Evolutionary conservation across 75 land plant genomes (phyloP).

Genomic region (Picea sitchensis): DNA sequence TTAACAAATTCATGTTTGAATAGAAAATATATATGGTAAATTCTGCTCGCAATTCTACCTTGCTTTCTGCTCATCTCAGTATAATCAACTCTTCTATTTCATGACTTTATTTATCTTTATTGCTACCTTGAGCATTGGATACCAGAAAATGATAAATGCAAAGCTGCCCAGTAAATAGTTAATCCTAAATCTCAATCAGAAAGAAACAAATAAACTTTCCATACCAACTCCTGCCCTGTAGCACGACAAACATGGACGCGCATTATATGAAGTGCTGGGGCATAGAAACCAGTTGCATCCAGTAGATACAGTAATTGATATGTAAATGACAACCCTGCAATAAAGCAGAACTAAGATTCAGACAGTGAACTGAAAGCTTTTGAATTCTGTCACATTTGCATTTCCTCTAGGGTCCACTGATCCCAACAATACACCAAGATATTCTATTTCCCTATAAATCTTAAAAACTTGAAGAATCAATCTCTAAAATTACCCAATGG

Average conservation of each 20-base stretch:
- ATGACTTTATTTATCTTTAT: neutral
- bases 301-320: constrained; percentile 94
- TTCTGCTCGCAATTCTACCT: neutral
- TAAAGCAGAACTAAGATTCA: neutral
- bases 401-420: neutral
- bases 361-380: neutral
- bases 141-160: neutral
- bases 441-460: neutral
- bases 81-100: too few relatives aligned
- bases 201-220: neutral
- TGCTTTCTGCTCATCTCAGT: too few relatives aligned
- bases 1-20: neutral
- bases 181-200: neutral
- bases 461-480: too few relatives aligned
- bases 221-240: constrained; percentile 99
- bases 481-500: too few relatives aligned
- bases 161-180: neutral
- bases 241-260: constrained; percentile 93
- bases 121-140: neutral
- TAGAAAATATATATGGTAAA: neutral
- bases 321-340: constrained; percentile 82
- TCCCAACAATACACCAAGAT: neutral
- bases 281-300: constrained; percentile 94
- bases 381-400: neutral
- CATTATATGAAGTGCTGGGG: constrained; percentile 72